Evolutionary conservation across 139 green algal species (phyloP).

Genomic region (Closterium sp.): DNA sequence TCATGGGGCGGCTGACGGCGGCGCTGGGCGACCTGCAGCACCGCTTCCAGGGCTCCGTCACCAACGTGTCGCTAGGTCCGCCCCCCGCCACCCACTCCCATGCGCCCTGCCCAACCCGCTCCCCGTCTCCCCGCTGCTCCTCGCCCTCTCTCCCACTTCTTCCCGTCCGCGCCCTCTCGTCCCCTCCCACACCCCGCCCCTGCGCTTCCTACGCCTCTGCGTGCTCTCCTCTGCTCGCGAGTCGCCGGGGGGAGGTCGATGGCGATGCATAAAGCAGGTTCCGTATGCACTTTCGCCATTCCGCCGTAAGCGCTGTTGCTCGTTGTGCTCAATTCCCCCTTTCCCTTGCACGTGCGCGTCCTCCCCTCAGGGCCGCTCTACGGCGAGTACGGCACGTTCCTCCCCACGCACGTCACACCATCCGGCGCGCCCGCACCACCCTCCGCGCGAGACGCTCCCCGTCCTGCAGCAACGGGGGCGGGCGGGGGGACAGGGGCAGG

Average conservation of each 20-base stretch:
- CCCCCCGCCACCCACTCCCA: too few relatives aligned
- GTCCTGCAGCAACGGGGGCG: too few relatives aligned
- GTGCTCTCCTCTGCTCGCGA: not conserved
- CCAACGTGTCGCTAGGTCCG: not conserved
- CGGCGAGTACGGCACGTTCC: constrained; percentile 17
- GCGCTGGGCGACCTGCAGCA: not conserved
- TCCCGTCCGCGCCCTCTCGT: not conserved
- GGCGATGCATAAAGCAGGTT: not conserved
- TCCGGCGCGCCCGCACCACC: not conserved
- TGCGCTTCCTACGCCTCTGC: not conserved
- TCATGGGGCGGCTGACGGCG: not conserved
- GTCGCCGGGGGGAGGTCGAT: not conserved
- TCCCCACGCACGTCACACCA: constrained; percentile 10
- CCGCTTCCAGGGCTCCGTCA: not conserved
- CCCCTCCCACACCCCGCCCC: too few relatives aligned
- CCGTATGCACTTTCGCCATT: not conserved
- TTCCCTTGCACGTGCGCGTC: too few relatives aligned
- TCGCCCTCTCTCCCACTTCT: not conserved
- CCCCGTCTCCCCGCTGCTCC: not conserved
- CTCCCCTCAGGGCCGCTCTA: constrained; percentile 23
- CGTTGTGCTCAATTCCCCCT: not conserved
- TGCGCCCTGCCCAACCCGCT: not conserved
- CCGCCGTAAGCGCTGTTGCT: not conserved
- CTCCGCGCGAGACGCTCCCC: not conserved
- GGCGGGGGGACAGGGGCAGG: not conserved